Evolutionary conservation across 352 stramenopile genomes (phyloP).

Genomic region (Phytophthora fragariae): DNA sequence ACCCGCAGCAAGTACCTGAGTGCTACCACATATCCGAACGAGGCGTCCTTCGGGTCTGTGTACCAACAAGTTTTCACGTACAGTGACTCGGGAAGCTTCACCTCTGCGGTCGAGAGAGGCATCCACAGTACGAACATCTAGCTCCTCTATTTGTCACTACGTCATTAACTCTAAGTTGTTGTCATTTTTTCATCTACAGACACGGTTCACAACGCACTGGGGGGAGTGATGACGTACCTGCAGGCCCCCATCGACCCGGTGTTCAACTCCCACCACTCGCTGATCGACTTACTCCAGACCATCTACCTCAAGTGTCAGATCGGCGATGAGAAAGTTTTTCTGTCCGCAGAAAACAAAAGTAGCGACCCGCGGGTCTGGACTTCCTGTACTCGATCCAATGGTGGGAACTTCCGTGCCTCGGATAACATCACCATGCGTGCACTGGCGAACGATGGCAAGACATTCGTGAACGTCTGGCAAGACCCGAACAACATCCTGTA

Average conservation of each 20-base stretch:
- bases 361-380: conserved; percentile 46
- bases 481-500: conserved; percentile 51
- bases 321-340: conserved; percentile 26
- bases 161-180: conserved; percentile 34
- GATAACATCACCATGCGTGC: conserved; percentile 46
- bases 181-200: conserved; percentile 49
- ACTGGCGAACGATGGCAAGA: conserved; percentile 11
- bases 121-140: conserved; percentile 55
- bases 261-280: conserved; percentile 60
- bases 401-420: conserved; percentile 27
- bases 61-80: conserved; percentile 57
- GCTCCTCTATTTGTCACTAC: neutral
- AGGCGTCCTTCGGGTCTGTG: conserved; percentile 50
- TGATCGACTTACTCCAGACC: conserved; percentile 53
- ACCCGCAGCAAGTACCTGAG: conserved; percentile 18
- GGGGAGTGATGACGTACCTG: conserved; percentile 55
- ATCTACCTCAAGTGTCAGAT: conserved; percentile 70
- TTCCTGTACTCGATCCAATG: conserved; percentile 36
- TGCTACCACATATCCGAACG: conserved; percentile 36
- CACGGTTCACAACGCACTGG: conserved; percentile 50
- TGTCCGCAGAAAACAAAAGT: conserved; percentile 37
- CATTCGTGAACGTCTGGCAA: conserved; percentile 49
- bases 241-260: conserved; percentile 57
- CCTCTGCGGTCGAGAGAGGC: conserved; percentile 43
- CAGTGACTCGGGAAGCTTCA: conserved; percentile 33